These are phyloP conservation scores for Saturnispora sanitii DNA, from an alignment of 805 yeast genomes.

Conservation along the genomic window DNA sequence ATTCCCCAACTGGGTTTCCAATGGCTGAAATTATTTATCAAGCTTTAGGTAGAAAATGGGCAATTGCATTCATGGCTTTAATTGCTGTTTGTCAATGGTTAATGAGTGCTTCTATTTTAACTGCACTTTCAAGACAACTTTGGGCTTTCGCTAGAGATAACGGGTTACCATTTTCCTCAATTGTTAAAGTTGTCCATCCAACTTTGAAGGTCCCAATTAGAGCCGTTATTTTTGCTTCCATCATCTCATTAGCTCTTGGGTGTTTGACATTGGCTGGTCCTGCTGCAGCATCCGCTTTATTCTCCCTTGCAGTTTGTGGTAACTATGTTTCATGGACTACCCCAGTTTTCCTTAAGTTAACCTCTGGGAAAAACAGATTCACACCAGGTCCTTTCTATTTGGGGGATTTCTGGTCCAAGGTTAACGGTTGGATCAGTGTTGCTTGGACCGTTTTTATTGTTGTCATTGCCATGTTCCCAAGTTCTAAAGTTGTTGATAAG, in stretches of 20 bases:
- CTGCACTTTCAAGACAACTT: constrained; percentile 59
- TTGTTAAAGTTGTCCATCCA: constrained; percentile 48
- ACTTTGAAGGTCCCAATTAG: constrained; percentile 52
- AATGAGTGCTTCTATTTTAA: constrained; percentile 54
- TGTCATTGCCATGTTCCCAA: constrained; percentile 54
- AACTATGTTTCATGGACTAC: constrained; percentile 54
- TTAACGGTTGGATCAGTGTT: constrained; percentile 37
- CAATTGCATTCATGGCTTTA: constrained; percentile 34
- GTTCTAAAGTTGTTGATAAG: constrained; percentile 29
- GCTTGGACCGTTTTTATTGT: constrained; percentile 45
- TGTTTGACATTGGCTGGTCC: constrained; percentile 47
- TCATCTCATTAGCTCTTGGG: constrained; percentile 43
- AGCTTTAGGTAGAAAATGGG: constrained; percentile 33
- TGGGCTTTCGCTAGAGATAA: constrained; percentile 63
- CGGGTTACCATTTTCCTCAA: constrained; percentile 49
- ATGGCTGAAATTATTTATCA: constrained; percentile 48
- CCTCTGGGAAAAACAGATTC: constrained; percentile 40
- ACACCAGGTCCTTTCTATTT: constrained; percentile 59
- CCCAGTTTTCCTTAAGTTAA: constrained; percentile 46
- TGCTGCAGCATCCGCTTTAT: constrained; percentile 59
- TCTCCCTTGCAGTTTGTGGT: constrained; percentile 54
- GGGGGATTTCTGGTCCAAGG: constrained; percentile 38
- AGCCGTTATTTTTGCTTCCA: constrained; percentile 48
- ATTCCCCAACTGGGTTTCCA: constrained; percentile 48
- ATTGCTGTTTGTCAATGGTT: constrained; percentile 36